A percentile compares a stretch with the other conserved stretches of the same genome.
These are phyloP conservation scores for Miamiensis avidus DNA, from an alignment of 169 alveolate species.

Conservation along the genomic window DNA sequence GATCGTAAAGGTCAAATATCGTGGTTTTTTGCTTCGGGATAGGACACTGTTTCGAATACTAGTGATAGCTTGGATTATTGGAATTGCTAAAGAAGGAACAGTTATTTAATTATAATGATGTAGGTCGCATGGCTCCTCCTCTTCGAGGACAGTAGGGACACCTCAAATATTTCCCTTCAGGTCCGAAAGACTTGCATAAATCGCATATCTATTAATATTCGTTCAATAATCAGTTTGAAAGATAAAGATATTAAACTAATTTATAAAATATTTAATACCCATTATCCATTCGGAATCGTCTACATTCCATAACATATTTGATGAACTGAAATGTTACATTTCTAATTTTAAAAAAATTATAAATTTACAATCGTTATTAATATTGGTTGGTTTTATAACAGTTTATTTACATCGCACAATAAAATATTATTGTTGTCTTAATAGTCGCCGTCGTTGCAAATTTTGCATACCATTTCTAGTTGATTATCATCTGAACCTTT, in stretches of 20 bases:
- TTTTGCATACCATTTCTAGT: constrained; percentile 25
- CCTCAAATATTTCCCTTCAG: constrained; percentile 25
- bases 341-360: neutral
- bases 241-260: too few relatives aligned
- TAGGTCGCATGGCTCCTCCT: constrained; percentile 57
- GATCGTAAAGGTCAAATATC: too few relatives aligned
- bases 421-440: constrained; percentile 46
- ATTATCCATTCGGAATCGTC: constrained; percentile 31
- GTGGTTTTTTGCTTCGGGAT: constrained; percentile 14
- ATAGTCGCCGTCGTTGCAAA: constrained; percentile 54
- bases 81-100: neutral
- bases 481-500: too few relatives aligned
- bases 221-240: too few relatives aligned
- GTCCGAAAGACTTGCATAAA: constrained; percentile 37
- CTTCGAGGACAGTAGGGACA: constrained; percentile 56
- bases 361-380: too few relatives aligned
- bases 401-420: constrained; percentile 42
- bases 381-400: too few relatives aligned
- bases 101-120: neutral
- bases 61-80: neutral
- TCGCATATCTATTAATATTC: too few relatives aligned
- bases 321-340: constrained; percentile 55
- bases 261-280: too few relatives aligned
- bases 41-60: neutral
- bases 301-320: constrained; percentile 47